Conservation (phyloP, 2,329 filamentous ascomycete genomes). For the Sporothrix humicola region DNA sequence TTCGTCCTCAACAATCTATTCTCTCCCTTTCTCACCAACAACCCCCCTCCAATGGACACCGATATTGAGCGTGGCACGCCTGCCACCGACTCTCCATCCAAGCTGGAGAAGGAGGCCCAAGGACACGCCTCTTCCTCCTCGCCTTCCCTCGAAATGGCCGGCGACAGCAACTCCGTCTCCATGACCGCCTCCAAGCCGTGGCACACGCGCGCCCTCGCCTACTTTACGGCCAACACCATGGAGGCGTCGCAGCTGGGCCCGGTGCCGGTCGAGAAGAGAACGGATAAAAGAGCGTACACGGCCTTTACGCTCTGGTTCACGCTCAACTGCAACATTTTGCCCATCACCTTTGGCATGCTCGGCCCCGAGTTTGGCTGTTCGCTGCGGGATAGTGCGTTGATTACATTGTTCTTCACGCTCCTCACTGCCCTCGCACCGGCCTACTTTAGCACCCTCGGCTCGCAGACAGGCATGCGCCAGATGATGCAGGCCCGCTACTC, state of each 20-base stretch:
- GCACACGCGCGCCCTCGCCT: not conserved
- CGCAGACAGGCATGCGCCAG: conserved; percentile 68
- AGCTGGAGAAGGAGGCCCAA: conserved; percentile 20
- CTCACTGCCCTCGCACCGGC: conserved; percentile 60
- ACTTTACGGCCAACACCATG: conserved; percentile 37
- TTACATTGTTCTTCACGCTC: conserved; percentile 68
- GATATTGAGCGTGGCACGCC: conserved; percentile 19
- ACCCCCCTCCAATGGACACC: conserved; percentile 9
- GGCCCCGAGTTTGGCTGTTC: conserved; percentile 61
- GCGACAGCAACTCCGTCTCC: not conserved
- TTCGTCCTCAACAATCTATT: not conserved
- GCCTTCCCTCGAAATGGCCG: not conserved
- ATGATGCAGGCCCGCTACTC: conserved; percentile 69
- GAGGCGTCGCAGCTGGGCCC: conserved; percentile 54
- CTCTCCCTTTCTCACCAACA: not conserved
- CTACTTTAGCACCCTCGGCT: conserved; percentile 63
- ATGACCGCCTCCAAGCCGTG: not conserved
- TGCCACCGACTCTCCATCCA: conserved; percentile 1
- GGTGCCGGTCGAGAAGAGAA: conserved; percentile 51
- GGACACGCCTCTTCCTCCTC: not conserved
- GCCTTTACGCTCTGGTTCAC: conserved; percentile 57
- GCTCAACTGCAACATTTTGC: conserved; percentile 56
- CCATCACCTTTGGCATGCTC: conserved; percentile 67
- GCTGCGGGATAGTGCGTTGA: conserved; percentile 60
- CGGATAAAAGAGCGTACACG: conserved; percentile 50